phyloP scores from a whole-genome alignment of 2,329 filamentous ascomycete species.

The Epichloe uncinata region DNA sequence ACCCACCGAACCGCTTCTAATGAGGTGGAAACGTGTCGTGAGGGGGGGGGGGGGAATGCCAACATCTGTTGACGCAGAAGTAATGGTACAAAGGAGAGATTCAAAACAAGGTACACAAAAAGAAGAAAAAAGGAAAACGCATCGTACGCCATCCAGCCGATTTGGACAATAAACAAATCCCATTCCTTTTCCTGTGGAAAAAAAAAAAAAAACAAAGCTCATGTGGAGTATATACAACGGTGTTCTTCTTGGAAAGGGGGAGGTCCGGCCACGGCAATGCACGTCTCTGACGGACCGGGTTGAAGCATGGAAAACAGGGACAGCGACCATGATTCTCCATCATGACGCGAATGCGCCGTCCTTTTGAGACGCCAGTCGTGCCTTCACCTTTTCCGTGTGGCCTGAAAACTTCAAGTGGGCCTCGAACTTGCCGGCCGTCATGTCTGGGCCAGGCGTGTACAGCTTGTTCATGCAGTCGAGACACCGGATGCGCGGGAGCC shows the following conservation, averaged over 20 bases:
- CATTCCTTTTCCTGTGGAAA: background rate
- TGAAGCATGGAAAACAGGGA: background rate
- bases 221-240: too few species aligned
- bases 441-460: slow-evolving; percentile 80
- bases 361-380: slow-evolving; percentile 17
- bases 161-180: background rate
- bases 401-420: slow-evolving; percentile 76
- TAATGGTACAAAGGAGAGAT: background rate
- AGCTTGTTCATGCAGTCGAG: slow-evolving; percentile 87
- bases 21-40: too few species aligned
- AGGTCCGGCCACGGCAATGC: too few species aligned
- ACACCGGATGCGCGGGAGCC: slow-evolving; percentile 79
- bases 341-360: slow-evolving; percentile 3
- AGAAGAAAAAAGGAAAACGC: background rate
- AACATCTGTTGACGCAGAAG: too few species aligned
- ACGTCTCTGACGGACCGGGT: too few species aligned
- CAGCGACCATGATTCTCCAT: background rate
- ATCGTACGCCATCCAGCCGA: slow-evolving; percentile 1
- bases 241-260: background rate
- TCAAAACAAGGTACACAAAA: background rate
- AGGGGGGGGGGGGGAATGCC: too few species aligned
- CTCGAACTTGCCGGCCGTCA: slow-evolving; percentile 81
- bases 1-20: too few species aligned
- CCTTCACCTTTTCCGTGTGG: slow-evolving; percentile 57
- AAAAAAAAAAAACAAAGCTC: too few species aligned